Conservation (phyloP, 2,329 filamentous ascomycete species). For the Claviceps digitariae region DNA sequence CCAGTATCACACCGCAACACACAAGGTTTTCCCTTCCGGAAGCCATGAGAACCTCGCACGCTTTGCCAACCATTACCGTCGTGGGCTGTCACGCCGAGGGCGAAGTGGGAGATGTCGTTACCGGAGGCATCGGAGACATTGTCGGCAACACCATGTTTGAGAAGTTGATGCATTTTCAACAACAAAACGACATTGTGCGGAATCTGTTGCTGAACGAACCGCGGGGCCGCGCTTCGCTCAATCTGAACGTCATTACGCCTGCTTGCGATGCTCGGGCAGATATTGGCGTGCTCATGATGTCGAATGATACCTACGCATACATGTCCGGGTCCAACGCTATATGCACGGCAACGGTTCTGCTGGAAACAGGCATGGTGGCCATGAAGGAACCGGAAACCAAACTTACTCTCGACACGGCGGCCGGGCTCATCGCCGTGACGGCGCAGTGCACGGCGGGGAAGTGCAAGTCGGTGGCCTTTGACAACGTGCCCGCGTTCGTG, state of each 20-base stretch:
- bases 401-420: conserved; percentile 29
- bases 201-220: conserved; percentile 32
- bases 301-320: conserved; percentile 27
- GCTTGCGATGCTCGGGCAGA: conserved; percentile 30
- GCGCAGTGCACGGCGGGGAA: conserved; percentile 29
- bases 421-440: conserved; percentile 26
- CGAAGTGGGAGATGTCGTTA: conserved; percentile 34
- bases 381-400: conserved; percentile 30
- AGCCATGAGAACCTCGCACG: conserved; percentile 4
- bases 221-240: conserved; percentile 27
- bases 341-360: conserved; percentile 27
- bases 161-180: conserved; percentile 29
- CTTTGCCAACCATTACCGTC: conserved; percentile 12
- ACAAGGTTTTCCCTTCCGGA: no score
- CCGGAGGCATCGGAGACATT: conserved; percentile 31
- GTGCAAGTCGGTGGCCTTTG: conserved; percentile 28
- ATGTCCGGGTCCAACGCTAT: conserved; percentile 32
- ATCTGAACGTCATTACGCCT: conserved; percentile 26
- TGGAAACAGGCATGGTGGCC: conserved; percentile 32
- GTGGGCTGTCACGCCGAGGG: conserved; percentile 27
- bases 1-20: no score
- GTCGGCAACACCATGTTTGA: conserved; percentile 32
- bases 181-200: conserved; percentile 25
- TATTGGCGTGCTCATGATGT: conserved; percentile 32
- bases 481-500: conserved; percentile 31